phyloP scores from a whole-genome alignment of 78 protist species.

The Speleostelium caveatum region DNA sequence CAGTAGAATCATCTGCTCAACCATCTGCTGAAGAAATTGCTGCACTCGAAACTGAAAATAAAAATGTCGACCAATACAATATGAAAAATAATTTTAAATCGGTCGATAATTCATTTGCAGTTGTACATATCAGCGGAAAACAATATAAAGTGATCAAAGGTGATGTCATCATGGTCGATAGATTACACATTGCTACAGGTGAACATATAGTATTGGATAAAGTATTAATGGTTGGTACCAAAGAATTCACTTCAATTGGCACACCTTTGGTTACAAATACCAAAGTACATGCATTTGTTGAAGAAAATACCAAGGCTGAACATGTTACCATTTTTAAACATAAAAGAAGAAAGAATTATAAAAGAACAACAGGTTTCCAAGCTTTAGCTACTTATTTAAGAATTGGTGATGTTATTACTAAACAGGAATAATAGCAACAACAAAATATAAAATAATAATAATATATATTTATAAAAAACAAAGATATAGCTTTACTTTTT shows the following conservation, averaged over 20 bases:
- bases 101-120: constrained; percentile 64
- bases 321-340: constrained; percentile 71
- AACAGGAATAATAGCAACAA: background rate
- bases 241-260: constrained; percentile 45
- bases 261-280: constrained; percentile 30
- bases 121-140: constrained; percentile 68
- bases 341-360: constrained; percentile 81
- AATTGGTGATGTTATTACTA: constrained; percentile 55
- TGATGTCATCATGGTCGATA: constrained; percentile 71
- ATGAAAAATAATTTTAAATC: constrained; percentile 4
- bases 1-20: background rate
- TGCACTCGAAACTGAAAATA: background rate
- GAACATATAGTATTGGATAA: constrained; percentile 73
- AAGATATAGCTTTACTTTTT: background rate
- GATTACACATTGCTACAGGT: constrained; percentile 47
- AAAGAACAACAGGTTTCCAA: constrained; percentile 60
- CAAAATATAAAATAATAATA: background rate
- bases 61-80: background rate
- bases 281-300: constrained; percentile 69
- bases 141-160: constrained; percentile 83
- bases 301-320: constrained; percentile 59
- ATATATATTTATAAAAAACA: constrained; percentile 12
- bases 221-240: constrained; percentile 72
- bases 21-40: background rate
- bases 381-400: constrained; percentile 67